These are phyloP conservation scores for Cantharellus anzutake DNA, from an alignment of 768 basidiomycete species.

Conservation along the genomic window DNA sequence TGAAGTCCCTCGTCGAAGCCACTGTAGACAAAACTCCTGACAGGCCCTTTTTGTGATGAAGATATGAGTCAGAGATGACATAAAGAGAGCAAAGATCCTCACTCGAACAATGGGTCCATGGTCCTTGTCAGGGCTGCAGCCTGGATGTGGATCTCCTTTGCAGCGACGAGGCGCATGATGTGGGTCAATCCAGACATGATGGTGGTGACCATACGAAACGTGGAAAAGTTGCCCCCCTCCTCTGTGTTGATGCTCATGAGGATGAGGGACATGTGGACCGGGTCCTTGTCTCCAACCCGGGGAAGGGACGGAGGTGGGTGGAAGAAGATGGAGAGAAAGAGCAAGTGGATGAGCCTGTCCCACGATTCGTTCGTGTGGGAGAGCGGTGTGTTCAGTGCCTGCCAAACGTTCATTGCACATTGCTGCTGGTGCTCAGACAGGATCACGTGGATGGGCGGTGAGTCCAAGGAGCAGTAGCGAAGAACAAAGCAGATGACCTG, in stretches of 20 bases:
- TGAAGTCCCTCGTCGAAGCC: neutral
- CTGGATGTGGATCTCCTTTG: neutral
- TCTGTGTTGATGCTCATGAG: neutral
- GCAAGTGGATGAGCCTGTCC: neutral
- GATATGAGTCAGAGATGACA: neutral
- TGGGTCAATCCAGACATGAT: neutral
- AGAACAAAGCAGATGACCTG: too few relatives aligned
- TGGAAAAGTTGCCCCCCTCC: neutral
- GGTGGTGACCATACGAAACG: neutral
- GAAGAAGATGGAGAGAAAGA: neutral
- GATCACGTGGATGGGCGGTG: too few relatives aligned
- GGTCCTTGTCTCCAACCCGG: neutral
- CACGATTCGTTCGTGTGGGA: too few relatives aligned
- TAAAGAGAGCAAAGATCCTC: neutral
- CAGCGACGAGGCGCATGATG: neutral
- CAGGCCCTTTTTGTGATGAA: neutral
- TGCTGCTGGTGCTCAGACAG: too few relatives aligned
- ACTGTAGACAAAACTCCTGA: neutral
- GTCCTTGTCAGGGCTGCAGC: neutral
- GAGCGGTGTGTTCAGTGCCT: too few relatives aligned
- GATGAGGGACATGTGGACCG: neutral
- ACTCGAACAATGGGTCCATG: neutral
- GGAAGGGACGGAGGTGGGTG: neutral
- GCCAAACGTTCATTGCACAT: too few relatives aligned
- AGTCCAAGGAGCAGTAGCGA: too few relatives aligned